Conservation (phyloP, 371 early-diverging fungal genomes). For the Syncephalastrum sp. region DNA sequence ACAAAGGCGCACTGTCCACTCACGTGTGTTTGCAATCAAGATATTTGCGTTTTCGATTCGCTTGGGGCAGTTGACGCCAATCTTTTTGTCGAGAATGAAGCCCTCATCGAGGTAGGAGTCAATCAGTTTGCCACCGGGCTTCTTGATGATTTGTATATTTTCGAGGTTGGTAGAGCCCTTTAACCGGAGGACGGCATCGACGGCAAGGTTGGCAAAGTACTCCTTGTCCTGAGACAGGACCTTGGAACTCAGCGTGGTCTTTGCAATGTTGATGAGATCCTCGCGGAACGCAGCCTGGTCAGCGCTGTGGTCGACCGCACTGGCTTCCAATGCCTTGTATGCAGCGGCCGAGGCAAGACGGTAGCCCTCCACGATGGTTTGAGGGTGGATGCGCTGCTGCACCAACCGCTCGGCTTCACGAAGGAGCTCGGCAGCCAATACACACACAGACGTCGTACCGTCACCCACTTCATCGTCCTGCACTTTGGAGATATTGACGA, state of each 20-base stretch:
- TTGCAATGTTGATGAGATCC: conserved; percentile 96
- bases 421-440: conserved; percentile 96
- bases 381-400: conserved; percentile 96
- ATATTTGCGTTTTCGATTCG: conserved; percentile 95
- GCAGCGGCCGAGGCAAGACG: conserved; percentile 91
- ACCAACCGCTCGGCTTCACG: conserved; percentile 96
- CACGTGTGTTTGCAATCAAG: conserved; percentile 97
- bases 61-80: conserved; percentile 97
- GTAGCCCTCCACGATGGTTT: conserved; percentile 97
- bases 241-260: conserved; percentile 98
- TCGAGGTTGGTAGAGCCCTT: conserved; percentile 97
- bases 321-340: conserved; percentile 79
- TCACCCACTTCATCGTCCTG: conserved; percentile 99
- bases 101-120: conserved; percentile 99
- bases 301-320: conserved; percentile 81
- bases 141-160: conserved; percentile 99
- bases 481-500: conserved; percentile 97
- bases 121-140: conserved; percentile 92
- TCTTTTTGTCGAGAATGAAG: conserved; percentile 98
- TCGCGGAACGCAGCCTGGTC: conserved; percentile 71
- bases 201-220: conserved; percentile 95
- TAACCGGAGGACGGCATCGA: conserved; percentile 95
- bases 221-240: conserved; percentile 97
- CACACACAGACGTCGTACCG: conserved; percentile 99
- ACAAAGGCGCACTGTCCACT: conserved; percentile 16